Base-by-base conservation (phyloP, 2,329 filamentous ascomycete genomes). In the Sclerotiophoma versabilis region DNA sequence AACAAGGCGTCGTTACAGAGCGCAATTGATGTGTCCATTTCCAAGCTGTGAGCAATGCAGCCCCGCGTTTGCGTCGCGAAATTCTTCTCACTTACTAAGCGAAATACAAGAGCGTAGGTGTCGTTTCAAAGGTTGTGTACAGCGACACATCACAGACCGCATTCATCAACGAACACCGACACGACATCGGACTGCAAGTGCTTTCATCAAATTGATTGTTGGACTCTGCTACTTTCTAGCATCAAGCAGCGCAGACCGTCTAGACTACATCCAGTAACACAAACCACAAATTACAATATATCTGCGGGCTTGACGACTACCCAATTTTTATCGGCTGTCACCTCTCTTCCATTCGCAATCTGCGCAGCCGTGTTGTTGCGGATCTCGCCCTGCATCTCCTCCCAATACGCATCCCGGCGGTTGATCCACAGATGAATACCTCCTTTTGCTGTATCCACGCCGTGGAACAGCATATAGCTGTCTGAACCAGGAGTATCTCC, bases 371-470 rank as follows among this genome's bases (percentile, higher is more conserved):
- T 62, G 50, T 64, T 66, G 20, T 65, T 62, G 34, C 37, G 50
- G 30, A 70, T 70, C 45, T 70, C 58, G 11, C 58, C 60, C 29
- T 65, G 49, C 6, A 71, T 54, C 5, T 33, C 44, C 49, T 67
- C 55, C 22, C 60, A 63, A 30, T 60, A 60, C 6, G 56, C 54
- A 22, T 65, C 62, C 14, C 48, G 54, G 5, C 67, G 63, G 26
- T 70, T 71, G 22, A 71, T 57, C 67, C 68, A 71, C 38, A 71
- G 44, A 48, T 69, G 67, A 30, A 71, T 57, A 6, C 68, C 68
- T 8, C 67, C 68, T 53, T 69, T 70, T 2, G 51, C 53, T 3
- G 58, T 61, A 27, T 71, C 68, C 0, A 71, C 67, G 6, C 66
- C 67, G 32, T 71, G 66, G 45, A 71, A 69, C 2, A 66, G 58